Conservation (phyloP, 2,329 filamentous ascomycete species). For the Sclerotinia borealis region DNA sequence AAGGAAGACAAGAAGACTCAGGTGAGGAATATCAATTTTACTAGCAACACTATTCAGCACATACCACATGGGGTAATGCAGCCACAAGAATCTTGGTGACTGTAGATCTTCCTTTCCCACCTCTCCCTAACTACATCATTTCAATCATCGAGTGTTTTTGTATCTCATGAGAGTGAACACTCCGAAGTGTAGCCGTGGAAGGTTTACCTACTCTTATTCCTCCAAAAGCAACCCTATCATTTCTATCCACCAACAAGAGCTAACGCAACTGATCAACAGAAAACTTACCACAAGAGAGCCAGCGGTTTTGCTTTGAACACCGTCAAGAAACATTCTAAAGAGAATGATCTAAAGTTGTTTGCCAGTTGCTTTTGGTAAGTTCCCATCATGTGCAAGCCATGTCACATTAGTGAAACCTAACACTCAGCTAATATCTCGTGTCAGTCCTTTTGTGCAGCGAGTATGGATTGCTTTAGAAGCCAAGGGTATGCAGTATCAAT, state of each 20-base stretch:
- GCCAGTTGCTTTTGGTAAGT: constrained; percentile 77
- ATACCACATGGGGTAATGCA: not conserved
- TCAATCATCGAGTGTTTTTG: not conserved
- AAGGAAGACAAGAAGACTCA: constrained; percentile 57
- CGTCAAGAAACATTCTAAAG: constrained; percentile 62
- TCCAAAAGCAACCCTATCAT: not conserved
- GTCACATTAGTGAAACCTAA: constrained; percentile 17
- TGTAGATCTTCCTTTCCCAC: not conserved
- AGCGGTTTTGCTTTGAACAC: constrained; percentile 66
- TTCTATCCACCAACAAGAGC: constrained; percentile 41
- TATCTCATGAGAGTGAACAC: not conserved
- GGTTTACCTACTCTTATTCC: not conserved
- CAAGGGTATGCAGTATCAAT: constrained; percentile 75
- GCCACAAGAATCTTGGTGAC: not conserved
- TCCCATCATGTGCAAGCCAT: not conserved
- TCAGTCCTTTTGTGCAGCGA: constrained; percentile 72
- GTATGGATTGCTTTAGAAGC: constrained; percentile 85
- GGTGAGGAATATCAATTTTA: constrained; percentile 37
- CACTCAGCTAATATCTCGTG: constrained; percentile 11
- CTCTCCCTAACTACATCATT: not conserved
- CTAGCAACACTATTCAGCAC: not conserved
- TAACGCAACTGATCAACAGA: constrained; percentile 45
- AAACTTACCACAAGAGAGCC: constrained; percentile 65
- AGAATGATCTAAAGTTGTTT: constrained; percentile 68
- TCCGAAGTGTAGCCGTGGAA: not conserved